Base-by-base conservation (phyloP, 163 green algal genomes). In the Chloromonas sp. region DNA sequence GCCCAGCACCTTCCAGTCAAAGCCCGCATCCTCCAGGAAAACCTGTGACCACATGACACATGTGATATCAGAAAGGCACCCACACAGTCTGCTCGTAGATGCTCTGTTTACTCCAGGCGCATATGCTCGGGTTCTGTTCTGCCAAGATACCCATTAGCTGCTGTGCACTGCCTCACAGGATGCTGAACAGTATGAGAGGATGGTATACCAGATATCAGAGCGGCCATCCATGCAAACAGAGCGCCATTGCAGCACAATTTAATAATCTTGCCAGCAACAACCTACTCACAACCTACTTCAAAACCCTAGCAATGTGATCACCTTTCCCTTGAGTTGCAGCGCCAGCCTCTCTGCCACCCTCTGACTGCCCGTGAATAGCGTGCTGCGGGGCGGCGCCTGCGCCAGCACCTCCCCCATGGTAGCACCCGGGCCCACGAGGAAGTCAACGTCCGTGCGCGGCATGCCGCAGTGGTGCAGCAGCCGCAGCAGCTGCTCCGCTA, bases 1-100 rank as follows among this genome's bases (percentile, higher is more conserved):
- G 2, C 97, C 97, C 78, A 99, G 90, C 15, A 99, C 93, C 92
- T 99, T 99, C 97, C 97, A 99, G 92, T 99, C 97, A 85, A 98
- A 99, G 0, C 97, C 97, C 0, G 97, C 97, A 85, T 99, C 97
- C 91, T 99, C 97, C 81, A 99, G 87, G 81, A 94, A 97, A 58
- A 97, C 88, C 93, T 96, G 88, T 36, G 36, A 36, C 66, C 66
- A 74, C 66, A 74, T 74, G 36, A 36, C 36, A 36, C 36, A 36
- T 36, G 36, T 36, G 36, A 36, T 36, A 36, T 36, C 36, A 36
- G 36, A 36, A 36, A 36, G 36, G 36, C 36, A 36, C 36, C 36
- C 36, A 36, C 36, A 36, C 36, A 36, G 36, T 36, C 36, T 36
- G 36, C 36, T 36, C 36, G 36, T 36, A 36, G 36, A 36, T 36